phyloP scores from a whole-genome alignment of 768 basidiomycete species.

The Serpula lacrymans region DNA sequence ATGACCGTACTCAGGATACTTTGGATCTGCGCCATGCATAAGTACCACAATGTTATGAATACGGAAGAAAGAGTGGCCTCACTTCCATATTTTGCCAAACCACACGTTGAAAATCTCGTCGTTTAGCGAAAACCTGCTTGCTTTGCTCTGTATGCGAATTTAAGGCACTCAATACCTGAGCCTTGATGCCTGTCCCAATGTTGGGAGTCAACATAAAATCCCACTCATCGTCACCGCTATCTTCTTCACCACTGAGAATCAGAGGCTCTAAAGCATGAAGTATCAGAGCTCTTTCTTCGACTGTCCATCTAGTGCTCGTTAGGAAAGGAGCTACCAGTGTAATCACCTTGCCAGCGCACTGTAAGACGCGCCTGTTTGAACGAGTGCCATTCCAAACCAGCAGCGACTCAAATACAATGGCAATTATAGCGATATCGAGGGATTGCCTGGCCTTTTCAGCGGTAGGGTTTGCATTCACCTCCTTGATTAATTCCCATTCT shows the following conservation, averaged over 20 bases:
- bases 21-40: conserved; percentile 45
- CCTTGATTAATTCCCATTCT: conserved; percentile 46
- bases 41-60: not conserved
- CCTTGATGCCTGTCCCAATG: conserved; percentile 58
- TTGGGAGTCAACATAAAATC: conserved; percentile 47
- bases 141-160: conserved; percentile 7
- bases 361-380: conserved; percentile 58
- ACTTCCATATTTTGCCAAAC: conserved; percentile 75
- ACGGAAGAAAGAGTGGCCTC: conserved; percentile 23
- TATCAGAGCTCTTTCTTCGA: conserved; percentile 62
- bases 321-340: conserved; percentile 41
- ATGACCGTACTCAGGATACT: conserved; percentile 35
- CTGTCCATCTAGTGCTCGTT: conserved; percentile 45
- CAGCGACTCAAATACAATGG: conserved; percentile 66
- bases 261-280: conserved; percentile 66
- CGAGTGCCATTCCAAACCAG: conserved; percentile 63
- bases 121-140: too few relatives aligned
- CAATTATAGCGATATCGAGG: conserved; percentile 65
- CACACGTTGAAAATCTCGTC: conserved; percentile 47
- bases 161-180: conserved; percentile 43
- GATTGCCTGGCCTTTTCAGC: conserved; percentile 63
- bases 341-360: conserved; percentile 55
- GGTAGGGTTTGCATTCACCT: conserved; percentile 36
- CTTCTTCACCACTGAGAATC: conserved; percentile 38
- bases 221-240: conserved; percentile 28